Percentiles rank a stretch among this genome's conserved stretches.
These are phyloP conservation scores for Cicer pinnatifidum DNA, from an alignment of 306 rosid genomes.

Conservation along the genomic window DNA sequence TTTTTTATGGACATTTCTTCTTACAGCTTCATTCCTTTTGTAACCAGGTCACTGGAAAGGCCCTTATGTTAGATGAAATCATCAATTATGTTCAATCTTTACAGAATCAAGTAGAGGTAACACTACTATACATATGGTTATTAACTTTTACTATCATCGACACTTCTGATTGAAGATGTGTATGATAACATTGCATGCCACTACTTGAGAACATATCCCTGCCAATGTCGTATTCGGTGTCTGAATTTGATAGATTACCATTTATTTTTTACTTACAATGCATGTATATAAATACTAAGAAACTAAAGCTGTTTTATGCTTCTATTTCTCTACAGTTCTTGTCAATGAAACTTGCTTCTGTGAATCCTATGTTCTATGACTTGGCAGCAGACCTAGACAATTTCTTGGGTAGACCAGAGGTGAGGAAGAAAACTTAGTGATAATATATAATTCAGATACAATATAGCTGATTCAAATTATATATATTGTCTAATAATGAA, in stretches of 20 bases:
- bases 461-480: not conserved
- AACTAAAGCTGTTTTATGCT: not conserved
- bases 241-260: no score
- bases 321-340: conserved; percentile 59
- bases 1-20: not conserved
- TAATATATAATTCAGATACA: no score
- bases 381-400: conserved; percentile 62
- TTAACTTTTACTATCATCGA: no score
- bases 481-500: conserved; percentile 13
- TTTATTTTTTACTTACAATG: not conserved
- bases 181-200: no score
- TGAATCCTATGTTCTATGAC: conserved; percentile 67
- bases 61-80: conserved; percentile 91
- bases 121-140: no score
- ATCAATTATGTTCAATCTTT: conserved; percentile 97
- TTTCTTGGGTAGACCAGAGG: conserved; percentile 64
- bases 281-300: not conserved
- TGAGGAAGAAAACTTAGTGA: conserved; percentile 38
- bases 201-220: no score
- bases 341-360: conserved; percentile 83
- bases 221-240: no score
- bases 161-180: no score
- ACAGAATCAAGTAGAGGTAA: conserved; percentile 97
- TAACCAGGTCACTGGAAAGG: conserved; percentile 84
- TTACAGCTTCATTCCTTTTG: not conserved